Percentiles rank a stretch among this genome's conserved stretches.
Evolutionary conservation across 2,329 filamentous ascomycete species (phyloP).

Genomic region (Aspergillus felis): DNA sequence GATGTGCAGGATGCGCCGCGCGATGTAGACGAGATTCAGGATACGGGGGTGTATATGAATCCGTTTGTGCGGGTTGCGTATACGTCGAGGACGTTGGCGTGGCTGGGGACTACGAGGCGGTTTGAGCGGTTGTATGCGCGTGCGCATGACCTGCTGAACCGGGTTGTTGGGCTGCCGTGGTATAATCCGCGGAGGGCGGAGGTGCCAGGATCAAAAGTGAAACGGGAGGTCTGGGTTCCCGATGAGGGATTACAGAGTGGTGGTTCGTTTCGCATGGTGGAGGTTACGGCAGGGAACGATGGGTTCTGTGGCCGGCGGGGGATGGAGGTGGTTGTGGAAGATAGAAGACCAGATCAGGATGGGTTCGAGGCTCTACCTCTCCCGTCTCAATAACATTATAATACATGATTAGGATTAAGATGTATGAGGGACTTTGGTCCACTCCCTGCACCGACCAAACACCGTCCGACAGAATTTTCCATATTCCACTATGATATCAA

Average conservation of each 20-base stretch:
- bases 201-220: slow-evolving; percentile 49
- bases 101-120: slow-evolving; percentile 57
- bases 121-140: slow-evolving; percentile 63
- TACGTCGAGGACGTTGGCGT: slow-evolving; percentile 52
- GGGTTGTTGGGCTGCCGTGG: slow-evolving; percentile 54
- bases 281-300: slow-evolving; percentile 29
- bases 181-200: slow-evolving; percentile 60
- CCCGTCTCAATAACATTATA: neutral
- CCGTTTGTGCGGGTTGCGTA: slow-evolving; percentile 72
- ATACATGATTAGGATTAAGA: neutral
- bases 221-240: slow-evolving; percentile 29
- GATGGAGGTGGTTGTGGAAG: slow-evolving; percentile 33
- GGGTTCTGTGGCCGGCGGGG: slow-evolving; percentile 35
- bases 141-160: slow-evolving; percentile 57
- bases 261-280: slow-evolving; percentile 28
- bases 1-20: slow-evolving; percentile 39
- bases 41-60: slow-evolving; percentile 67
- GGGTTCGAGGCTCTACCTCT: slow-evolving; percentile 16
- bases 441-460: slow-evolving; percentile 28
- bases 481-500: slow-evolving; percentile 23
- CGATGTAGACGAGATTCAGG: slow-evolving; percentile 31
- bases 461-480: slow-evolving; percentile 32
- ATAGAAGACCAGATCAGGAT: slow-evolving; percentile 29
- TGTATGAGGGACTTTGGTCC: slow-evolving; percentile 19
- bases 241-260: slow-evolving; percentile 17